A percentile compares a stretch with the other conserved stretches of the same genome.
These are phyloP conservation scores for Alternaria infectoria DNA, from an alignment of 2,329 filamentous ascomycete genomes.

Conservation along the genomic window DNA sequence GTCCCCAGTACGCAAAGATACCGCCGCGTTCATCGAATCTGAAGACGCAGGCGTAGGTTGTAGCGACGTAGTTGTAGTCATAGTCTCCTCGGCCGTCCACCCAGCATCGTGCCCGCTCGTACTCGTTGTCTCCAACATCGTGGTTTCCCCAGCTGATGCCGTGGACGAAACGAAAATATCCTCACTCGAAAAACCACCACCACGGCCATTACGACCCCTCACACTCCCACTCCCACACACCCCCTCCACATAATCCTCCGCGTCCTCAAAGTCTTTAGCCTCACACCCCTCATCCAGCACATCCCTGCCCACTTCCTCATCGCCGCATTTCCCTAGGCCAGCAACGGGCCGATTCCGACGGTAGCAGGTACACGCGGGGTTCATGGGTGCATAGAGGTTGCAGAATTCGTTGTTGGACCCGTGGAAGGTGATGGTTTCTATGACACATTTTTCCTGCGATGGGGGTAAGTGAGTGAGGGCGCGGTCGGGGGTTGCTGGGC, in stretches of 20 bases:
- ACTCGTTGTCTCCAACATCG: not conserved
- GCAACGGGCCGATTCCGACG: not conserved
- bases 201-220: not conserved
- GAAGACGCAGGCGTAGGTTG: not conserved
- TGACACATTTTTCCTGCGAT: not conserved
- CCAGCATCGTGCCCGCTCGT: not conserved
- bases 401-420: not conserved
- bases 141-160: not conserved
- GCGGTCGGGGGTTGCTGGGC: not conserved
- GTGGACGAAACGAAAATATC: not conserved
- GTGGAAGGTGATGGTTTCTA: not conserved
- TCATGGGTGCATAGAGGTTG: not conserved
- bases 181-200: not conserved
- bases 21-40: not conserved
- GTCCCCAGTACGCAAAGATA: not conserved
- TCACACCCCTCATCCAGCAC: not conserved
- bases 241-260: not conserved
- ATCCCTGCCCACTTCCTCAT: not conserved
- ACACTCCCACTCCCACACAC: not conserved
- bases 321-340: not conserved
- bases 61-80: not conserved
- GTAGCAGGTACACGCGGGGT: not conserved
- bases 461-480: not conserved
- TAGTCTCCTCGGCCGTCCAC: not conserved
- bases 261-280: not conserved